Conservation (phyloP, 805 yeast species). For the Cyberlindnera samutprakarnensis region DNA sequence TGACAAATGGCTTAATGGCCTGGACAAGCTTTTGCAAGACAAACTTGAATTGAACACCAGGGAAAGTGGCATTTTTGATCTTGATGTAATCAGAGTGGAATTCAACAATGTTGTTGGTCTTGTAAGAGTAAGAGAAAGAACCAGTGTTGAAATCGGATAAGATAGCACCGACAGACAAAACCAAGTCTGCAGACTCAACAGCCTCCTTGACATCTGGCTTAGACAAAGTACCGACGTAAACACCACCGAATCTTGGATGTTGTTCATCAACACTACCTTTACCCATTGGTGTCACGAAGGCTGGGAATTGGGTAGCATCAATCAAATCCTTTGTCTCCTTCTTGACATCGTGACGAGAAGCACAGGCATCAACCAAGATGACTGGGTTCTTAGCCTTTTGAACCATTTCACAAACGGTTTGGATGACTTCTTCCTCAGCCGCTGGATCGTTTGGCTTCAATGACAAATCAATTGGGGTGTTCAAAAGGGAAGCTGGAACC, state of each 20-base stretch:
- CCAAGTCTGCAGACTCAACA: constrained; percentile 68
- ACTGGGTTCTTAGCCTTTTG: constrained; percentile 58
- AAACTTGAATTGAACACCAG: constrained; percentile 64
- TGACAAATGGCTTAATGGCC: constrained; percentile 29
- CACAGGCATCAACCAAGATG: constrained; percentile 82
- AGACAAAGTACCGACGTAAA: constrained; percentile 77
- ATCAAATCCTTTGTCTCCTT: constrained; percentile 58
- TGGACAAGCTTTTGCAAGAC: constrained; percentile 37
- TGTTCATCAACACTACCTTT: constrained; percentile 72
- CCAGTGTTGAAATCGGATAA: constrained; percentile 89
- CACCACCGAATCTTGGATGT: constrained; percentile 73
- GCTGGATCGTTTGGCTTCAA: constrained; percentile 51
- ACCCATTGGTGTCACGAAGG: constrained; percentile 87
- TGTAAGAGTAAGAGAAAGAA: constrained; percentile 69
- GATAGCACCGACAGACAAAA: constrained; percentile 74
- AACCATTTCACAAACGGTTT: constrained; percentile 44
- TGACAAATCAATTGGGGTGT: constrained; percentile 57
- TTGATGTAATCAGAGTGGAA: constrained; percentile 73
- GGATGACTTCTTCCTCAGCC: constrained; percentile 58
- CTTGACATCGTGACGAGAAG: constrained; percentile 65
- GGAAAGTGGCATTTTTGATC: constrained; percentile 62
- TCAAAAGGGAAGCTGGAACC: constrained; percentile 50
- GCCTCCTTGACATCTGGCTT: constrained; percentile 62
- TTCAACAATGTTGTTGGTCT: constrained; percentile 68
- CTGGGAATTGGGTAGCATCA: constrained; percentile 67